Evolutionary conservation across 176 grass and related monocot genomes (phyloP).

Genomic region (Pharus latifolius): DNA sequence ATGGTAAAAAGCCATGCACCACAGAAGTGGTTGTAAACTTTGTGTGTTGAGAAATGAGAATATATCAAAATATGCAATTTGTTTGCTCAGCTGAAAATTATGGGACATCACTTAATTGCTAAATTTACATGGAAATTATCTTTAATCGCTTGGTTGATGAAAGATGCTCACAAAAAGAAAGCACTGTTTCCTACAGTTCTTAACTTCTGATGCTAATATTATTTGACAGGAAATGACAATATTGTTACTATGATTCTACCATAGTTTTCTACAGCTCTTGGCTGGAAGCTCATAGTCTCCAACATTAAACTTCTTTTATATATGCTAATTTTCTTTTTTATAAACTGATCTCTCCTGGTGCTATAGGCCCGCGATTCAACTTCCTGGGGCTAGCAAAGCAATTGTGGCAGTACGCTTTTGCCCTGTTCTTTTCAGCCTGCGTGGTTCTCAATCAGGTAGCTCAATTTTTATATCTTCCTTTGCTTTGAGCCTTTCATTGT

Average conservation of each 20-base stretch:
- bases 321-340: background rate
- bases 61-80: background rate
- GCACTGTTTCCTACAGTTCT: background rate
- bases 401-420: conserved; percentile 88
- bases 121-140: background rate
- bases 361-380: conserved; percentile 75
- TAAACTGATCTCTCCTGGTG: conserved; percentile 6
- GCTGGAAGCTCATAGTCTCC: background rate
- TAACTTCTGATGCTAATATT: background rate
- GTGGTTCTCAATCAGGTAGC: conserved; percentile 60
- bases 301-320: background rate
- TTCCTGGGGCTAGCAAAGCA: conserved; percentile 82
- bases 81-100: background rate
- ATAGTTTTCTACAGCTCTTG: background rate
- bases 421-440: conserved; percentile 60
- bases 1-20: background rate
- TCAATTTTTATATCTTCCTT: conserved; percentile 2
- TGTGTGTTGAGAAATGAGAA: no score
- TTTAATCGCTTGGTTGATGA: background rate
- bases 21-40: no score
- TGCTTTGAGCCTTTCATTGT: conserved; percentile 2
- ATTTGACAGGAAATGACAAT: background rate
- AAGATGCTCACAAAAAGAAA: background rate
- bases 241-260: background rate
- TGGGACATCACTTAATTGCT: background rate